Evolutionary conservation across 2,329 filamentous ascomycete species (phyloP).

Genomic region (Penicillium sp.): DNA sequence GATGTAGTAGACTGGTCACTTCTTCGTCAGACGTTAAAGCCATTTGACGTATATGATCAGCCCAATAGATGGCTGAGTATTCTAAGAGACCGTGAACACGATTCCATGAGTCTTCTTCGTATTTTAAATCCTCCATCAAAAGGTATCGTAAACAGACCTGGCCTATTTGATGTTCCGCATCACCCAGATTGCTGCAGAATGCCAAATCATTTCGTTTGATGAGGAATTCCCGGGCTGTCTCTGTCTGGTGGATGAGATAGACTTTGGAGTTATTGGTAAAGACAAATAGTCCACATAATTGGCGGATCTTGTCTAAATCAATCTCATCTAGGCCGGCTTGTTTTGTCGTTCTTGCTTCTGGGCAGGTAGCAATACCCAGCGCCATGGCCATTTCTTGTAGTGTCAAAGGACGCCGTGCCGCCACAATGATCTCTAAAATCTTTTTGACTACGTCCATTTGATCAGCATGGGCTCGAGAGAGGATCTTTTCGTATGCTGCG

Average conservation of each 20-base stretch:
- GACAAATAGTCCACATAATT: constrained; percentile 17
- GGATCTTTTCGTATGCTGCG: constrained; percentile 16
- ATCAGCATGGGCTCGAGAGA: constrained; percentile 4
- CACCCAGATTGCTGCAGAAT: background rate
- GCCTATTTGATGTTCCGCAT: constrained; percentile 8
- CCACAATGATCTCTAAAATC: constrained; percentile 15
- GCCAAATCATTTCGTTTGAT: background rate
- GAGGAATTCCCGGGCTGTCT: constrained; percentile 17
- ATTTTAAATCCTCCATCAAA: constrained; percentile 5
- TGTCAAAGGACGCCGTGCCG: constrained; percentile 16
- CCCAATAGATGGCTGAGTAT: background rate
- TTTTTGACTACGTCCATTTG: constrained; percentile 2
- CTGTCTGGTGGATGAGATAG: constrained; percentile 21
- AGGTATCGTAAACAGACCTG: constrained; percentile 10
- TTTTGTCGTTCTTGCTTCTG: background rate
- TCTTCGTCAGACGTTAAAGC: background rate
- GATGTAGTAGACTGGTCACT: background rate
- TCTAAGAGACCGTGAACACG: too few relatives aligned
- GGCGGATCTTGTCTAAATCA: background rate
- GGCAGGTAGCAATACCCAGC: constrained; percentile 5
- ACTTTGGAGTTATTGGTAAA: constrained; percentile 15
- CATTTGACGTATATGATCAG: background rate
- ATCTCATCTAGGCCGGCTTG: constrained; percentile 1
- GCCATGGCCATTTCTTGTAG: constrained; percentile 14
- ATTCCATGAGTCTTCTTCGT: too few relatives aligned